These are phyloP conservation scores for Cyberlindnera bimundalis DNA, from an alignment of 805 yeast genomes.

Conservation along the genomic window DNA sequence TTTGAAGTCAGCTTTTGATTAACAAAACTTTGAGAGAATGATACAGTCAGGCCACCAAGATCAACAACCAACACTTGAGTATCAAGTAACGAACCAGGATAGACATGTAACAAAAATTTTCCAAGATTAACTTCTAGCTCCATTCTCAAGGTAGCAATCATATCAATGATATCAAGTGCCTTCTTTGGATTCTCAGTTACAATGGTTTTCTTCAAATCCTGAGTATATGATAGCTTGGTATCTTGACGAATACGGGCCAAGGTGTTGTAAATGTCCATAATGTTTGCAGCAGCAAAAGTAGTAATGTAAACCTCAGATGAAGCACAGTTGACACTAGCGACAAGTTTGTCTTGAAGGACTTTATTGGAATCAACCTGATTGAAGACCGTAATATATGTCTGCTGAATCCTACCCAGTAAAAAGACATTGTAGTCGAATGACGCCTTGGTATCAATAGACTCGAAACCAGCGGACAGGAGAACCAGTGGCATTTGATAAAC, in stretches of 20 bases:
- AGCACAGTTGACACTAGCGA: constrained; percentile 46
- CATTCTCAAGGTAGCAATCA: constrained; percentile 50
- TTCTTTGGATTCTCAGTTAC: constrained; percentile 12
- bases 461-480: constrained; percentile 54
- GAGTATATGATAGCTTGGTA: constrained; percentile 66
- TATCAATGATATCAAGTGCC: constrained; percentile 27
- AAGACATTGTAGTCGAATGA: constrained; percentile 87
- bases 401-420: constrained; percentile 52
- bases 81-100: constrained; percentile 81
- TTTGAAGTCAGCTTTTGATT: constrained; percentile 42
- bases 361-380: constrained; percentile 57
- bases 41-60: constrained; percentile 53
- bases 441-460: constrained; percentile 51
- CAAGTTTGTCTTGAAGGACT: constrained; percentile 56
- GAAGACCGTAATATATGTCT: constrained; percentile 51
- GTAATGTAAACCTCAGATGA: constrained; percentile 65
- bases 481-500: constrained; percentile 62
- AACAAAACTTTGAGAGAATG: constrained; percentile 45
- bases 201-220: constrained; percentile 61
- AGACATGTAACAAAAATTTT: constrained; percentile 56
- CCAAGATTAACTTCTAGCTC: constrained; percentile 62
- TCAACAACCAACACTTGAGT: constrained; percentile 66
- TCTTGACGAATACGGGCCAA: constrained; percentile 70
- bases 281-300: constrained; percentile 79
- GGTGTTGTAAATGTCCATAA: constrained; percentile 73